phyloP scores from a whole-genome alignment of 2,329 filamentous ascomycete species.

The Aspergillus pseudoviridinutans region DNA sequence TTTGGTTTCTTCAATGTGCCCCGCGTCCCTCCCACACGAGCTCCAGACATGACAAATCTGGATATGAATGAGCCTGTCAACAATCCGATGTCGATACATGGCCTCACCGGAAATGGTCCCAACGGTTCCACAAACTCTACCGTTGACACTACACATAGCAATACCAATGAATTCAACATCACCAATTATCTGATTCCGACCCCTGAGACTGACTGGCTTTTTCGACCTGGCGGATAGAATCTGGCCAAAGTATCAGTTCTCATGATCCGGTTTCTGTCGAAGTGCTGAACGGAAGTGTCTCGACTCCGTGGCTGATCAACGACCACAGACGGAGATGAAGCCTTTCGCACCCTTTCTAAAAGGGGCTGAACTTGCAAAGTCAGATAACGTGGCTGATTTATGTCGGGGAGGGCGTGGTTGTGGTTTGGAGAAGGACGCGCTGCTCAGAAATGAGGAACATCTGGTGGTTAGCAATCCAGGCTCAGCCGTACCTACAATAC shows the following conservation, averaged over 20 bases:
- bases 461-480: too few relatives aligned
- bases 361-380: not conserved
- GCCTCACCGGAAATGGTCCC: conserved; percentile 22
- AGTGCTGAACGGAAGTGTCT: not conserved
- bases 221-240: conserved; percentile 23
- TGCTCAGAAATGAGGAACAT: too few relatives aligned
- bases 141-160: conserved; percentile 18
- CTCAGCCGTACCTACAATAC: not conserved
- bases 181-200: conserved; percentile 46
- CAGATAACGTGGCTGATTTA: not conserved
- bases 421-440: too few relatives aligned
- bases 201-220: conserved; percentile 46
- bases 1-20: conserved; percentile 96
- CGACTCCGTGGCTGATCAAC: not conserved
- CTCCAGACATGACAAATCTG: conserved; percentile 23
- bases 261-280: not conserved
- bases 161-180: conserved; percentile 41
- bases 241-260: not conserved
- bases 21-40: conserved; percentile 52
- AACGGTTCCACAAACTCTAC: conserved; percentile 11
- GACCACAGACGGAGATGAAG: not conserved
- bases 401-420: not conserved
- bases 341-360: not conserved
- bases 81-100: conserved; percentile 37
- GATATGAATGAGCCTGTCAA: conserved; percentile 23